These are phyloP conservation scores for Nemania sp. DNA, from an alignment of 2,329 filamentous ascomycete species.

Conservation along the genomic window DNA sequence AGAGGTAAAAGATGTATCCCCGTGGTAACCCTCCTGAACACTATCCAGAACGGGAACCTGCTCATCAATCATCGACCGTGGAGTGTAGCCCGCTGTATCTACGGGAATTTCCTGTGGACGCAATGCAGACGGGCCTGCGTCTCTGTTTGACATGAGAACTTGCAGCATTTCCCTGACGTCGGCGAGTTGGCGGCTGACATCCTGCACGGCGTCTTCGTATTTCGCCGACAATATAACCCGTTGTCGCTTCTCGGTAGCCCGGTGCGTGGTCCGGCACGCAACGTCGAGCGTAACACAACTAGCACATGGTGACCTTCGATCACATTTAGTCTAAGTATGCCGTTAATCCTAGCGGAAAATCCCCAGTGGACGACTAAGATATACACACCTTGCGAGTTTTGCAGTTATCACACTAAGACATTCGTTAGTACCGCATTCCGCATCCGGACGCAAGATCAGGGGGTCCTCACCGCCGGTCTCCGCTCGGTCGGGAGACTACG, in stretches of 20 bases:
- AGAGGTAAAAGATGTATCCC: conserved; percentile 48
- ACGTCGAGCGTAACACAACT: conserved; percentile 49
- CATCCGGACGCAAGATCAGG: neutral
- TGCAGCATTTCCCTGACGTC: conserved; percentile 48
- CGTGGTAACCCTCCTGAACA: conserved; percentile 45
- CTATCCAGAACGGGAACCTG: conserved; percentile 42
- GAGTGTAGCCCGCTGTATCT: conserved; percentile 36
- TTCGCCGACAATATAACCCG: conserved; percentile 49
- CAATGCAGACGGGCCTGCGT: conserved; percentile 4
- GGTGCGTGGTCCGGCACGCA: conserved; percentile 44
- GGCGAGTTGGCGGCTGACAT: conserved; percentile 46
- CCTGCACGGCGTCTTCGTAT: conserved; percentile 50
- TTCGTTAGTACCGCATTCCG: conserved; percentile 1
- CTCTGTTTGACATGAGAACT: conserved; percentile 37
- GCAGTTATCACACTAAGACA: conserved; percentile 48
- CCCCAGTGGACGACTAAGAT: neutral
- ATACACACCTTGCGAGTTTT: conserved; percentile 46
- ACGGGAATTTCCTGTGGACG: conserved; percentile 5
- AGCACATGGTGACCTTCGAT: conserved; percentile 48
- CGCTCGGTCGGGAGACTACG: conserved; percentile 40
- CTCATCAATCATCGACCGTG: conserved; percentile 47
- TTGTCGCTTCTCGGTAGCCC: conserved; percentile 48
- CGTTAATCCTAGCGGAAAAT: too few species aligned
- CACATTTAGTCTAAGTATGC: conserved; percentile 47
- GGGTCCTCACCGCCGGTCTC: conserved; percentile 44